Evolutionary conservation across 257 asterid species (phyloP).

Genomic region (Solanum chiquidenum): DNA sequence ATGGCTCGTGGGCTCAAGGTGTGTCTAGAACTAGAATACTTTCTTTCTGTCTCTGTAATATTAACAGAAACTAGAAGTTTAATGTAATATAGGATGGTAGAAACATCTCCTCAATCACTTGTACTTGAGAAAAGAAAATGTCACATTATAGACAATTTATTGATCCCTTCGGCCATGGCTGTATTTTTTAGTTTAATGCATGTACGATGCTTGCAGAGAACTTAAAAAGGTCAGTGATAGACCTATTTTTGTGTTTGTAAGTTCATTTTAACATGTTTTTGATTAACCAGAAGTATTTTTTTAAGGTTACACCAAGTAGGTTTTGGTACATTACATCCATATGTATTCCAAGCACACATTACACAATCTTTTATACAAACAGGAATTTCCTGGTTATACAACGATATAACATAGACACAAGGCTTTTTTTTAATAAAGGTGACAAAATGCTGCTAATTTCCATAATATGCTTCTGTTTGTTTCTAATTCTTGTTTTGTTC

Average conservation of each 20-base stretch:
- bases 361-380: neutral
- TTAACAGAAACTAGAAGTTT: neutral
- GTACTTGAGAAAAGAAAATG: neutral
- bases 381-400: neutral
- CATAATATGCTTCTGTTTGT: neutral
- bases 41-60: neutral
- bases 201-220: neutral
- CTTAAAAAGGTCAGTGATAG: neutral
- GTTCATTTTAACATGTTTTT: neutral
- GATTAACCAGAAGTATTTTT: neutral
- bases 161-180: neutral
- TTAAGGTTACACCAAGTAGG: neutral
- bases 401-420: neutral
- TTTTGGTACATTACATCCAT: neutral
- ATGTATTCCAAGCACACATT: neutral
- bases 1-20: slow-evolving; percentile 99
- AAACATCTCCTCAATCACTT: neutral
- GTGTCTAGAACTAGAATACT: neutral
- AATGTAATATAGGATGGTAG: neutral
- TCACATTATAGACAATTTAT: neutral
- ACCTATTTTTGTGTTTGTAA: neutral
- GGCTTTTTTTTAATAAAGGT: neutral
- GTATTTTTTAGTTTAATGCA: neutral
- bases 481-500: neutral
- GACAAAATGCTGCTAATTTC: neutral